These are phyloP conservation scores for Tetradesmus obliquus DNA, from an alignment of 139 green algal genomes.

Conservation along the genomic window DNA sequence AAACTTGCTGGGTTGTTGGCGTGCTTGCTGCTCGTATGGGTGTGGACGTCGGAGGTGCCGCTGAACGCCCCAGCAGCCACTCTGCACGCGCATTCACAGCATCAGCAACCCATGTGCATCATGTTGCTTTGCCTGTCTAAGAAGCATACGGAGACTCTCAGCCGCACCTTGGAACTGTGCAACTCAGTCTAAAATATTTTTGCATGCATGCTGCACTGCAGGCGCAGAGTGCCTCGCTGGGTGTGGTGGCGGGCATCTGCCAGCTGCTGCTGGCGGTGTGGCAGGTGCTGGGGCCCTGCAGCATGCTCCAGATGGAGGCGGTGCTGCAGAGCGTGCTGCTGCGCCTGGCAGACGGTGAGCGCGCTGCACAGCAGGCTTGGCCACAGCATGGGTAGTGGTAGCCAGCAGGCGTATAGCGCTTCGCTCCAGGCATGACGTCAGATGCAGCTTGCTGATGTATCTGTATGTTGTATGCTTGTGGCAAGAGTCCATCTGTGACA, in stretches of 20 bases:
- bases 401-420: too few species aligned
- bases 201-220: not conserved
- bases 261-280: constrained; percentile 84
- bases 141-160: too few species aligned
- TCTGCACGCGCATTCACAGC: not conserved
- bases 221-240: constrained; percentile 45
- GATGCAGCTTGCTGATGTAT: not conserved
- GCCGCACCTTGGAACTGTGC: too few species aligned
- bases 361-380: not conserved
- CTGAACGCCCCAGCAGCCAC: too few species aligned
- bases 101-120: not conserved
- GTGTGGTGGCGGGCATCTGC: constrained; percentile 65
- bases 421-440: too few species aligned
- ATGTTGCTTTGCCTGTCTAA: too few species aligned
- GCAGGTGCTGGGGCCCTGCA: constrained; percentile 70
- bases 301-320: constrained; percentile 89
- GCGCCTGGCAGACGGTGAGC: constrained; percentile 83
- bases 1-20: not conserved
- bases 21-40: too few species aligned
- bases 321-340: constrained; percentile 86
- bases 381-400: too few species aligned
- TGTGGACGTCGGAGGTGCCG: too few species aligned
- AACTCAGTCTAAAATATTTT: too few species aligned
- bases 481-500: not conserved
- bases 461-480: not conserved